A percentile compares a stretch with the other conserved stretches of the same genome.
These are phyloP conservation scores for Saccharomyces hybrid DNA, from an alignment of 1,139 yeast species.

Conservation along the genomic window DNA sequence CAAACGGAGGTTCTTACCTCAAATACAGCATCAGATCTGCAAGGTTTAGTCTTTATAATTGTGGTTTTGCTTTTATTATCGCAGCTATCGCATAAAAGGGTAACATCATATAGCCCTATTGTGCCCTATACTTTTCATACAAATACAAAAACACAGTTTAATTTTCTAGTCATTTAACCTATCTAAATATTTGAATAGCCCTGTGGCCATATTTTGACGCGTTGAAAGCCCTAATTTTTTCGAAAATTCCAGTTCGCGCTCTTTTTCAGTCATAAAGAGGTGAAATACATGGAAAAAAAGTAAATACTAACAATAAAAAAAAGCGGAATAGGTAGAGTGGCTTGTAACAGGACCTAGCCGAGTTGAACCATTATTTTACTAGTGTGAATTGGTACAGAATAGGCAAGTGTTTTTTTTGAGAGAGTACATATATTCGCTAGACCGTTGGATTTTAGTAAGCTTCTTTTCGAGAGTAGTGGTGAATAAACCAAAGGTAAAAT, in stretches of 20 bases:
- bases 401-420: background rate
- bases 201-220: background rate
- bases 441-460: background rate
- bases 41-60: background rate
- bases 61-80: background rate
- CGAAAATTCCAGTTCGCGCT: background rate
- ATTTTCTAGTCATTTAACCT: no score
- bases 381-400: background rate
- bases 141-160: no score
- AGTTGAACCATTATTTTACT: background rate
- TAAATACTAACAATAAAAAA: background rate
- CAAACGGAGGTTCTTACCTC: background rate
- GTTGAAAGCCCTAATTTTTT: background rate
- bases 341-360: background rate
- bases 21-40: background rate
- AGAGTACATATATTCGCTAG: background rate
- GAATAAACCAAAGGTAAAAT: background rate
- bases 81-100: background rate
- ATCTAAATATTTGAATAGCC: background rate
- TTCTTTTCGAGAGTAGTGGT: background rate
- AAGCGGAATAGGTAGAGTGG: no score
- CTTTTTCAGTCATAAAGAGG: background rate
- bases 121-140: no score
- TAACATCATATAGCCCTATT: background rate
- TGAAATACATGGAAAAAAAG: background rate